Base-by-base conservation (phyloP, 1,139 yeast species). In the Candida glucosophila region DNA sequence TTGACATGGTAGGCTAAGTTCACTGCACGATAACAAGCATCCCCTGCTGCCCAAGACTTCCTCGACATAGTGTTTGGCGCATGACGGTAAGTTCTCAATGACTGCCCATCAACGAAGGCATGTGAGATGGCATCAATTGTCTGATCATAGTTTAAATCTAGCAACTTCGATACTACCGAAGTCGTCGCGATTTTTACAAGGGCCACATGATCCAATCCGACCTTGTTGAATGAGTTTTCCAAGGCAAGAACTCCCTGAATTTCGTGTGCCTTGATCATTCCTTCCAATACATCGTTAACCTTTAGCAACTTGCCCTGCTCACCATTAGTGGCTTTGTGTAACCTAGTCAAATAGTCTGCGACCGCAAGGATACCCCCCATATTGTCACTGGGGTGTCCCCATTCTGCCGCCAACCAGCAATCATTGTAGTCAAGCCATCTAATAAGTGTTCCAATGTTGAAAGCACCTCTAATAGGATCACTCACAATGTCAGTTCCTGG, bases 21-120 rank as follows among this genome's bases (percentile, higher is more conserved):
- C 15, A 72, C 77, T 11, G 77, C 78, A 33, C 77, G 57, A n/a
- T 73, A 57, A 26, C 65, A 66, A 8, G 77, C 77, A 37, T 72
- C 77, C 33, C 77, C 78, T 9, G 78, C 78, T 19, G 78, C 78
- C 78, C 78, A 72, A 1, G 76, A 70, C 51, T 72, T 72, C 43
- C 77, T 59, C 7, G 74, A 64, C 53, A 71, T 71, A 30, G 77
- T 72, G 49, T 72, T 72, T 34, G 78, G 77, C 6, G 77, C 73
- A 41, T 72, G 77, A 39, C 78, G 59, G 42, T 72, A 72, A 14
- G 77, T 72, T 47, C 78, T 59, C 32, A 72, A 49, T 3, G 74
- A 44, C 38, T 68, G 74, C 13, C 77, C 77, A 44, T 72, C 78
- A 15, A 60, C 76, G 48, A 71, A 70, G 7, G 77, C 76, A 31